phyloP scores from a whole-genome alignment of 2,329 filamentous ascomycete genomes.

The Venturia effusa region DNA sequence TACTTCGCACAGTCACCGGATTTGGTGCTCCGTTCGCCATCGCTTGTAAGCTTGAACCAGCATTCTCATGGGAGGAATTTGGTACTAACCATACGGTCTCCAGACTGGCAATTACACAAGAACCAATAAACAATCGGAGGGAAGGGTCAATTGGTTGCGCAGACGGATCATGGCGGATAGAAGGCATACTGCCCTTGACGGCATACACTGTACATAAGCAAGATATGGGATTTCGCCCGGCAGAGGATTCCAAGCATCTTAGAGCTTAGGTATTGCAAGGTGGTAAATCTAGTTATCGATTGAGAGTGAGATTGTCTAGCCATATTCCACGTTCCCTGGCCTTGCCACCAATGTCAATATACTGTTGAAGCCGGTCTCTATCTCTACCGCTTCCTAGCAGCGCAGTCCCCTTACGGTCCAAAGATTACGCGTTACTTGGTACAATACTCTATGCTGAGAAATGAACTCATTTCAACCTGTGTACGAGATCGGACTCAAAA shows the following conservation, averaged over 20 bases:
- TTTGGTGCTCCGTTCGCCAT: slow-evolving; percentile 51
- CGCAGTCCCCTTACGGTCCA: too few relatives aligned
- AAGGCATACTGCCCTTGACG: neutral
- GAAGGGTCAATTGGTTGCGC: neutral
- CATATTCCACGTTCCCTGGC: too few relatives aligned
- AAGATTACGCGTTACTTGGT: too few relatives aligned
- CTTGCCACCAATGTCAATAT: too few relatives aligned
- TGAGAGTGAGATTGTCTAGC: too few relatives aligned
- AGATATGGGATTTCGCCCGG: slow-evolving; percentile 5
- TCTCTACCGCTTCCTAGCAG: too few relatives aligned
- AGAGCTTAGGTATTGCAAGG: neutral
- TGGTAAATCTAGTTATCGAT: neutral
- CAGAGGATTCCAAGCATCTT: slow-evolving; percentile 1
- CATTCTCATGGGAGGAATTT: neutral
- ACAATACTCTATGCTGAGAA: too few relatives aligned
- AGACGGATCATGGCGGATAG: neutral
- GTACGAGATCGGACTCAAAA: too few relatives aligned
- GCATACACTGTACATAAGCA: slow-evolving; percentile 8
- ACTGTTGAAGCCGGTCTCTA: too few relatives aligned
- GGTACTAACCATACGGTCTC: slow-evolving; percentile 11
- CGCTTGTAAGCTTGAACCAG: slow-evolving; percentile 43
- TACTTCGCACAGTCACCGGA: slow-evolving; percentile 36
- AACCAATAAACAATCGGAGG: slow-evolving; percentile 26
- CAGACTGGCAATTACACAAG: slow-evolving; percentile 61
- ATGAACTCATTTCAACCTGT: too few relatives aligned